phyloP scores from a whole-genome alignment of 768 basidiomycete genomes.

The Phlebiopsis gigantea region DNA sequence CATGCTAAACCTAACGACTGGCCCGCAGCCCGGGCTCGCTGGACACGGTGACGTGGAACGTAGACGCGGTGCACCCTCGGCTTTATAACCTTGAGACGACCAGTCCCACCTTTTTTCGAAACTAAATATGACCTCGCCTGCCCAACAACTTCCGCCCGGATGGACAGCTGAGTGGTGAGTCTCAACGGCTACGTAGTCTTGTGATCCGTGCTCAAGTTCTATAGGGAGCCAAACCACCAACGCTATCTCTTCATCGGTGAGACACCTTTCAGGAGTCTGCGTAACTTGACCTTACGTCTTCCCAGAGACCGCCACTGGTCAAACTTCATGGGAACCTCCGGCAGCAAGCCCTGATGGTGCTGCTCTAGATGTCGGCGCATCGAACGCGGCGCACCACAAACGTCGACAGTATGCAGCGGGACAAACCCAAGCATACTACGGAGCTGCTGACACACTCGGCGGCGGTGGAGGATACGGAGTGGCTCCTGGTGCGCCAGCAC shows the following conservation, averaged over 20 bases:
- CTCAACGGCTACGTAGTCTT: background rate
- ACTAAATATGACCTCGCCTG: conserved; percentile 37
- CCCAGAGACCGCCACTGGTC: conserved; percentile 77
- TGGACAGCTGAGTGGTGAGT: conserved; percentile 91
- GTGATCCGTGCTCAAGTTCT: conserved; percentile 11
- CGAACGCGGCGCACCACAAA: conserved; percentile 44
- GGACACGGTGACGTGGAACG: conserved; percentile 16
- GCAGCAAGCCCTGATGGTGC: conserved; percentile 29
- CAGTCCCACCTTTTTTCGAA: background rate
- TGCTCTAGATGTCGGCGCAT: conserved; percentile 42
- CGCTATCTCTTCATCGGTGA: conserved; percentile 87
- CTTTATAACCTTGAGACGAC: background rate
- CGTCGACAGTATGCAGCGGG: conserved; percentile 93
- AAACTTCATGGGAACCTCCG: conserved; percentile 88
- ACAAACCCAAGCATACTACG: conserved; percentile 88
- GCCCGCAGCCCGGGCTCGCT: background rate
- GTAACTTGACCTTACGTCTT: conserved; percentile 5
- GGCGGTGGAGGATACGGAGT: conserved; percentile 19
- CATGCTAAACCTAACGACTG: background rate
- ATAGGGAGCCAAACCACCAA: conserved; percentile 76
- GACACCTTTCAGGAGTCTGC: conserved; percentile 21
- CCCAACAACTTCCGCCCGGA: conserved; percentile 80
- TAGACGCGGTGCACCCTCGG: conserved; percentile 8
- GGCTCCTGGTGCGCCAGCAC: conserved; percentile 32
- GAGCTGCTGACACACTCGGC: conserved; percentile 34